Evolutionary conservation across 192 early-diverging fungal genomes (phyloP), one percentile per base, ranked within the genome.

Genomic region (Backusella circina): DNA sequence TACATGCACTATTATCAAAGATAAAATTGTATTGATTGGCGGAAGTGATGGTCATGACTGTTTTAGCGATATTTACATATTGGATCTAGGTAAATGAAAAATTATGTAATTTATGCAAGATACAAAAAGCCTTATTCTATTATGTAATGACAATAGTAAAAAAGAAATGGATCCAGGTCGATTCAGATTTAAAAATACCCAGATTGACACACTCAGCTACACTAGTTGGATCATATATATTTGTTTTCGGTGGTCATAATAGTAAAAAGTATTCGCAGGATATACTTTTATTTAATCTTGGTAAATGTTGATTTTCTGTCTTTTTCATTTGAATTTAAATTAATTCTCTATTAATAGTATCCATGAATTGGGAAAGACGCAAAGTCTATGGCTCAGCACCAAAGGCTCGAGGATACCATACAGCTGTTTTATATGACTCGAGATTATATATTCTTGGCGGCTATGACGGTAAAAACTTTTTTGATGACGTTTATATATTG

Each of bases 161-260:
- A 73, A 77, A 77, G 61, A 87, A 83, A 12, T 97, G 95, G 95
- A 80, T 83, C 10, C 85, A 87, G 57, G 81, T 94, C n/a, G 77
- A 89, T 2, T 83, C 91, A 32, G 87, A 93, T 47, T 84, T 88
- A 47, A 83, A 85, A 15, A 71, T 91, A 36, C 93, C 91, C 26
- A 89, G 95, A 13, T 83, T 97, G 41, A 90, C 93, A 7, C 95
- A 97, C 75, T 90, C 95, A 13, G 86, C 94, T 2, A 95, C 93
- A 23, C 93, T 93, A 70, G 93, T 97, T 0, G 95, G 95, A 33
- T 93, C 92, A 37, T 97, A 96, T 79, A 76, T 97, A 67, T 97
- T 95, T 84, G 86, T 97, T n/a, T 81, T 96, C 67, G 92, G 94
- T 41, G 95, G 95, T 5, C 95, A 97, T 82, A 93, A 96, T 69